Evolutionary conservation across 139 green algal genomes (phyloP).

Genomic region (Chlorella vulgaris): DNA sequence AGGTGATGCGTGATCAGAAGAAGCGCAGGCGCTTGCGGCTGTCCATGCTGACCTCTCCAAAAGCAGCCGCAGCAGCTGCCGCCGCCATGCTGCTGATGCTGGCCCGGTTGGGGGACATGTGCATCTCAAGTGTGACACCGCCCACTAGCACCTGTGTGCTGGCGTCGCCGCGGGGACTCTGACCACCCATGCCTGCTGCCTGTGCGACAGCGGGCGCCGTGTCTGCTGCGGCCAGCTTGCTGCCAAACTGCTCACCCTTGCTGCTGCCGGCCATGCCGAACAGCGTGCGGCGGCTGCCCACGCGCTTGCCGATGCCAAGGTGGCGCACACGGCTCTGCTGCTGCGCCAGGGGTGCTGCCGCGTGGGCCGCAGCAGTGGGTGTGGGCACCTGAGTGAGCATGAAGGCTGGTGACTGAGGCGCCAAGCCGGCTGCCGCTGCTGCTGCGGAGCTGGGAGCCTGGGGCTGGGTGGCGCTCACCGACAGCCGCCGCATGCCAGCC

Average conservation of each 20-base stretch:
- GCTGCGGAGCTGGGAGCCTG: not conserved
- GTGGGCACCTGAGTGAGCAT: not conserved
- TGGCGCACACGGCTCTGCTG: not conserved
- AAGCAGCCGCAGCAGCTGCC: not conserved
- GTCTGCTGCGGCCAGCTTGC: not conserved
- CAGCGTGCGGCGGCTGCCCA: slow-evolving; percentile 21
- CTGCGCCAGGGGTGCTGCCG: not conserved
- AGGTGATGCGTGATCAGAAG: no score
- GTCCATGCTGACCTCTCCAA: not conserved
- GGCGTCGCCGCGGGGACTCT: not conserved
- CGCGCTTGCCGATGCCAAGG: slow-evolving; percentile 10
- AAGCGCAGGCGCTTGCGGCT: slow-evolving; percentile 32
- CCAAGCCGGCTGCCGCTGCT: not conserved
- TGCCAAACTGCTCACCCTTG: no score
- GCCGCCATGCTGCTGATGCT: not conserved
- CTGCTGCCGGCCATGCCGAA: slow-evolving; percentile 4
- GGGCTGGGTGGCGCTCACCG: not conserved
- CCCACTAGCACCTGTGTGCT: not conserved
- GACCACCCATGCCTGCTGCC: not conserved
- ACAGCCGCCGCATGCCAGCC: slow-evolving; percentile 1
- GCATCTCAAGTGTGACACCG: slow-evolving; percentile 16
- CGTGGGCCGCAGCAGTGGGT: not conserved
- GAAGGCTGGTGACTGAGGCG: not conserved
- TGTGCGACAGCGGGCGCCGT: not conserved
- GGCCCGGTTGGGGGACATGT: slow-evolving; percentile 24